Evolutionary conservation across 2,329 filamentous ascomycete genomes (phyloP).

Genomic region (Pleurostoma richardsiae): DNA sequence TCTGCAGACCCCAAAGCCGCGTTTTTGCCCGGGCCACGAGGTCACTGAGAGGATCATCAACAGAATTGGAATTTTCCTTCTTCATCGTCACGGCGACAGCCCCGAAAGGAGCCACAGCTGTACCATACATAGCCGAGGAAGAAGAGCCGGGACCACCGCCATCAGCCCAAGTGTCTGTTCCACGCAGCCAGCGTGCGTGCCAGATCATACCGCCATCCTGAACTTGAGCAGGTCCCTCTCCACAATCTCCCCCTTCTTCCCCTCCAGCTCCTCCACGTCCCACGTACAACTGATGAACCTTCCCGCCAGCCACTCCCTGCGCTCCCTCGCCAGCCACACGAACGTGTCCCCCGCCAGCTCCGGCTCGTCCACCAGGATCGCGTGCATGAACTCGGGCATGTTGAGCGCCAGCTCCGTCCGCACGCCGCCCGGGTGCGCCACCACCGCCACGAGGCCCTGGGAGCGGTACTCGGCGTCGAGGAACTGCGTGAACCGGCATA

Average conservation of each 20-base stretch:
- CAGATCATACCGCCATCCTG: conserved; percentile 1
- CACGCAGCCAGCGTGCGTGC: no score
- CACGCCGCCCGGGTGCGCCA: conserved; percentile 40
- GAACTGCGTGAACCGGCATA: conserved; percentile 38
- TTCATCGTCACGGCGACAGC: no score
- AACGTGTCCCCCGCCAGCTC: conserved; percentile 14
- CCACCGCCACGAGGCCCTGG: conserved; percentile 32
- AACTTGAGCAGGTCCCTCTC: conserved; percentile 12
- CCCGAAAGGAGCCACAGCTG: no score
- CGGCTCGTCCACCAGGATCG: conserved; percentile 11
- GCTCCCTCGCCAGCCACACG: conserved; percentile 14
- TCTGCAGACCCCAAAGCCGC: no score
- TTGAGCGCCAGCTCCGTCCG: conserved; percentile 33
- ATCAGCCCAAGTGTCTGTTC: no score
- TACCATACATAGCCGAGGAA: no score
- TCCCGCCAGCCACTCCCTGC: conserved; percentile 13
- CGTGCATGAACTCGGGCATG: conserved; percentile 7
- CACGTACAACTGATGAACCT: conserved; percentile 14
- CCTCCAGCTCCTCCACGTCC: conserved; percentile 15
- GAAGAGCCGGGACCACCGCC: no score
- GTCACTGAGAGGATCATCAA: no score
- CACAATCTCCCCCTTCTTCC: conserved; percentile 13
- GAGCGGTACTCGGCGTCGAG: conserved; percentile 34
- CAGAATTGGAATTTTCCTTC: no score
- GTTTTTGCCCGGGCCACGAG: no score